These are phyloP conservation scores for Kalanchoe fedtschenkoi DNA, from an alignment of 164 flowering plant species.

Conservation along the genomic window DNA sequence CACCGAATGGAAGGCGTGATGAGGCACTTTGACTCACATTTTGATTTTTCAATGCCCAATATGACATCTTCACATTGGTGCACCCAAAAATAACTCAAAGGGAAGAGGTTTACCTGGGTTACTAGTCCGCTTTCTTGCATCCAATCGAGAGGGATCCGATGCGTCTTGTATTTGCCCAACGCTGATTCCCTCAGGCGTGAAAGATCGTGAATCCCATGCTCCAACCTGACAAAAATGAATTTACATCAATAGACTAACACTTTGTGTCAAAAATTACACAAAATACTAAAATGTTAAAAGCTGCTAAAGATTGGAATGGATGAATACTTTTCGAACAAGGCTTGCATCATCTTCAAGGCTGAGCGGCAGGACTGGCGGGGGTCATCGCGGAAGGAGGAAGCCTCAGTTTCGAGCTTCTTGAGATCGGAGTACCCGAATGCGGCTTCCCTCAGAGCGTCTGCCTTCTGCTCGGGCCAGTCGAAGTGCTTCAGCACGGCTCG, in stretches of 20 bases:
- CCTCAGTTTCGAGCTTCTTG: slow-evolving; percentile 78
- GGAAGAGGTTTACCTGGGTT: slow-evolving; percentile 51
- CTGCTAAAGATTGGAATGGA: neutral
- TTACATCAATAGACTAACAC: too few relatives aligned
- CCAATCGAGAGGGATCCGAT: slow-evolving; percentile 78
- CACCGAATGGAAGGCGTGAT: too few relatives aligned
- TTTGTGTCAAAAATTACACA: too few relatives aligned
- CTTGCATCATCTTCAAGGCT: slow-evolving; percentile 87
- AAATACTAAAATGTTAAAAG: too few relatives aligned
- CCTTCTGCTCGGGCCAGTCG: slow-evolving; percentile 95
- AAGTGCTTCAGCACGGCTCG: slow-evolving; percentile 96
- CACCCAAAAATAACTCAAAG: neutral
- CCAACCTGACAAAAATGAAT: slow-evolving; percentile 46
- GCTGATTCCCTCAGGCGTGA: slow-evolving; percentile 79
- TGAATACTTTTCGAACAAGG: slow-evolving; percentile 69
- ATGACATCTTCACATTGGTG: too few relatives aligned
- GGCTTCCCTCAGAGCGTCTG: slow-evolving; percentile 90
- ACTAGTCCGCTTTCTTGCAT: slow-evolving; percentile 79
- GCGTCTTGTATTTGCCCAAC: slow-evolving; percentile 44
- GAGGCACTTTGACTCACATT: too few relatives aligned
- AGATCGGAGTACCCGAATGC: slow-evolving; percentile 89
- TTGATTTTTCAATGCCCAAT: neutral
- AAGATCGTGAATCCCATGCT: slow-evolving; percentile 74
- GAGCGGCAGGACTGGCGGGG: slow-evolving; percentile 64
- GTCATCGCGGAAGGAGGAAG: slow-evolving; percentile 45